Evolutionary conservation across 2,329 filamentous ascomycete genomes (phyloP).

Genomic region (Arthrobotrys megalospora): DNA sequence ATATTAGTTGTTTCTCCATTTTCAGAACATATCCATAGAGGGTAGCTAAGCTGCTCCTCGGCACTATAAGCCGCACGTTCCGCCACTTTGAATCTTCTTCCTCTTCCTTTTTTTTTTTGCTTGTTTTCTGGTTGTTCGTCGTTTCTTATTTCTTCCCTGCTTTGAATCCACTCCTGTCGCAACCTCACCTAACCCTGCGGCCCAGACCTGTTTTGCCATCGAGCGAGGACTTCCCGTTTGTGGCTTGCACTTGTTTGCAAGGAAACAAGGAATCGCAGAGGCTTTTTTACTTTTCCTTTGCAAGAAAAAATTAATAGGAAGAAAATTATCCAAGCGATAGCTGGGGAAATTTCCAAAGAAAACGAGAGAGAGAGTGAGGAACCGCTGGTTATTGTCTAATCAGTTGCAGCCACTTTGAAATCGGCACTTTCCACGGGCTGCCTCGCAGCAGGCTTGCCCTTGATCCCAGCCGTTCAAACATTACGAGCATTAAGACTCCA

Average conservation of each 20-base stretch:
- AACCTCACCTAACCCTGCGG: conserved; percentile 59
- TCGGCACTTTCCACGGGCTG: conserved; percentile 33
- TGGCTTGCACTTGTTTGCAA: conserved; percentile 60
- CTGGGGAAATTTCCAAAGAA: conserved; percentile 14
- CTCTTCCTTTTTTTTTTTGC: conserved; percentile 33
- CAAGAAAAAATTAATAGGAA: conserved; percentile 5
- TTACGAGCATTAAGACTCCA: conserved; percentile 30
- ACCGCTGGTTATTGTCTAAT: conserved; percentile 22
- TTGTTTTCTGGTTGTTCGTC: conserved; percentile 31
- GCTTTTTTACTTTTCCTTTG: conserved; percentile 22
- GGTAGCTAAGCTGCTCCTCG: conserved; percentile 40
- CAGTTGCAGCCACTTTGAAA: conserved; percentile 22
- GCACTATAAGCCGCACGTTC: conserved; percentile 61
- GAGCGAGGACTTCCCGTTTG: conserved; percentile 62
- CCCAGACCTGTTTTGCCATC: conserved; percentile 61
- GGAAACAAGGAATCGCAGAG: conserved; percentile 45
- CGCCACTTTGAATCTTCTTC: conserved; percentile 44
- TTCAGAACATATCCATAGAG: conserved; percentile 19
- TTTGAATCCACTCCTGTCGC: conserved; percentile 60
- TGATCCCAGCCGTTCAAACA: conserved; percentile 46
- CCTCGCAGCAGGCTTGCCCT: conserved; percentile 32
- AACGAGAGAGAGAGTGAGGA: conserved; percentile 15
- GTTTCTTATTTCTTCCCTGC: conserved; percentile 42
- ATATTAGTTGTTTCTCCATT: conserved; percentile 32
- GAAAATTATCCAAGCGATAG: conserved; percentile 16